These are phyloP conservation scores for Oryza brachyantha DNA, from an alignment of 176 grass and related monocot species.

Conservation along the genomic window DNA sequence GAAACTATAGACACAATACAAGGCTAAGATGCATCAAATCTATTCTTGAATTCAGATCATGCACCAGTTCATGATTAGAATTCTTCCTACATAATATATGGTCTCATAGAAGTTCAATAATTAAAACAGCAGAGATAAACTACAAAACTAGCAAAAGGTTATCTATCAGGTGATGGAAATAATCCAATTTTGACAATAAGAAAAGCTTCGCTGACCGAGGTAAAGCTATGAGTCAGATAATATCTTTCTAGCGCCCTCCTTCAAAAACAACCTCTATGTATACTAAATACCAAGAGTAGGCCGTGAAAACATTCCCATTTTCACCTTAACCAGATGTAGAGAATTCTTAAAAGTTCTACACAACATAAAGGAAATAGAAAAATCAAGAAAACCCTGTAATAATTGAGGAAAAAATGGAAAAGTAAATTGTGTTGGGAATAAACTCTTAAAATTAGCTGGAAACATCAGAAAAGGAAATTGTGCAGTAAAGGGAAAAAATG, in stretches of 20 bases:
- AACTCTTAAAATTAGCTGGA: not conserved
- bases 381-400: not conserved
- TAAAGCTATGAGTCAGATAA: not conserved
- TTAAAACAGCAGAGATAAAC: not conserved
- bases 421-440: not conserved
- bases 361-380: not conserved
- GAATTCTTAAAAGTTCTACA: not conserved
- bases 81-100: not conserved
- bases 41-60: not conserved
- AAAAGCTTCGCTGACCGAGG: not conserved
- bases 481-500: not conserved
- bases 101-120: not conserved
- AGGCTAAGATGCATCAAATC: not conserved
- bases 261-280: constrained; percentile 2
- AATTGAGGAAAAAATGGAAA: not conserved
- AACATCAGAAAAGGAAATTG: not conserved
- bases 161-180: not conserved
- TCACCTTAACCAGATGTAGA: not conserved
- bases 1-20: constrained; percentile 1
- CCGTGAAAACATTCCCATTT: not conserved
- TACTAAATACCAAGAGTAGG: not conserved
- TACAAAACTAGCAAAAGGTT: not conserved
- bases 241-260: not conserved
- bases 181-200: not conserved
- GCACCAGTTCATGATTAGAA: not conserved